Percentiles rank a stretch among this genome's conserved stretches.
Conservation (phyloP, 805 yeast genomes). For the Torulaspora gathmanii region DNA sequence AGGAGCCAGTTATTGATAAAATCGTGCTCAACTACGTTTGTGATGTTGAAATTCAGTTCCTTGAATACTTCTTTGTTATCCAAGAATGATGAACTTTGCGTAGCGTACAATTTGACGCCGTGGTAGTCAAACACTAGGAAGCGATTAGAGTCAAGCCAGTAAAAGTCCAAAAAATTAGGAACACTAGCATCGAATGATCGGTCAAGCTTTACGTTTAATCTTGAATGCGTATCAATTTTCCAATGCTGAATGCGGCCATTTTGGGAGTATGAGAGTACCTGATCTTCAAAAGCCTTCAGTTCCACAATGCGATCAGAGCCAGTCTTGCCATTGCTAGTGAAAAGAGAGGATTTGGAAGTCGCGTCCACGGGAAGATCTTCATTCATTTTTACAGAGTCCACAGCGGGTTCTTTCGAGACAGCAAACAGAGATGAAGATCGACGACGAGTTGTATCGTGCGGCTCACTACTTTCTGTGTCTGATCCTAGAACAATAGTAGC, state of each 20-base stretch:
- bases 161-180: constrained; percentile 19
- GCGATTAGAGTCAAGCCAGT: constrained; percentile 24
- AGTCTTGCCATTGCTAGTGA: neutral
- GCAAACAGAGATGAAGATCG: constrained; percentile 17
- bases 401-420: constrained; percentile 6
- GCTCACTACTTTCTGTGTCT: constrained; percentile 2
- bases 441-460: constrained; percentile 10
- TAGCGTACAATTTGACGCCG: constrained; percentile 22
- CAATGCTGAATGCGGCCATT: constrained; percentile 14
- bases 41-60: constrained; percentile 5
- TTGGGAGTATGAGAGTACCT: constrained; percentile 9
- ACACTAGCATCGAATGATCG: constrained; percentile 17
- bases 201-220: constrained; percentile 13
- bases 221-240: constrained; percentile 14
- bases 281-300: constrained; percentile 11
- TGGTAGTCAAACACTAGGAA: constrained; percentile 20
- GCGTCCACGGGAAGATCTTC: constrained; percentile 1
- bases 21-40: constrained; percentile 21
- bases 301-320: constrained; percentile 1
- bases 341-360: constrained; percentile 5
- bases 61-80: constrained; percentile 14
- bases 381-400: constrained; percentile 2
- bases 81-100: constrained; percentile 12
- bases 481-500: constrained; percentile 11
- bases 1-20: constrained; percentile 32